These are phyloP conservation scores for Kodamaea nitidulidarum DNA, from an alignment of 805 yeast genomes.

Conservation along the genomic window DNA sequence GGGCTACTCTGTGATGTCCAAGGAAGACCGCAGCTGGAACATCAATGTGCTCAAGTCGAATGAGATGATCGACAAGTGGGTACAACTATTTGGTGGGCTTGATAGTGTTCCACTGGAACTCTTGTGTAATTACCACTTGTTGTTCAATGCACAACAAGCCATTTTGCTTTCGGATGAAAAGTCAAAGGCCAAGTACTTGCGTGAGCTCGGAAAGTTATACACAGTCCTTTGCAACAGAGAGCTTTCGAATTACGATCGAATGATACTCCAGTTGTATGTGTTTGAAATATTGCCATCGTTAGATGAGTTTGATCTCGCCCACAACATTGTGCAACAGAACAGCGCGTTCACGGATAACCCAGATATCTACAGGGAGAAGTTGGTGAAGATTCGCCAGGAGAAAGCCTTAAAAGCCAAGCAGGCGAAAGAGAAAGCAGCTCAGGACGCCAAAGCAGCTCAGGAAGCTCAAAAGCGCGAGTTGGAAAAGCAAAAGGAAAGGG, in stretches of 20 bases:
- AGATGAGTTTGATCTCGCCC: conserved; percentile 27
- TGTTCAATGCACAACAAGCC: conserved; percentile 25
- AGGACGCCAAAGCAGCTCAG: conserved; percentile 14
- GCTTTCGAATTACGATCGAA: conserved; percentile 14
- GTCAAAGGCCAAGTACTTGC: conserved; percentile 9
- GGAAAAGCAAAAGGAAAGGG: conserved; percentile 12
- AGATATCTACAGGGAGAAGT: conserved; percentile 6
- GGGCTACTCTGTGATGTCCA: not conserved
- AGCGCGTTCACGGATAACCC: conserved; percentile 13
- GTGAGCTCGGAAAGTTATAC: conserved; percentile 7
- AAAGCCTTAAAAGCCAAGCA: conserved; percentile 11
- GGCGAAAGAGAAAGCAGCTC: conserved; percentile 19
- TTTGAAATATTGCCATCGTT: conserved; percentile 33
- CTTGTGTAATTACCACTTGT: conserved; percentile 29
- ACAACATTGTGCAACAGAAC: conserved; percentile 22
- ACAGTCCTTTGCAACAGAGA: conserved; percentile 3
- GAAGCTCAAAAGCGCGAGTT: conserved; percentile 21
- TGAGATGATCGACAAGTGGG: conserved; percentile 16
- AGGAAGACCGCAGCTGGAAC: conserved; percentile 10
- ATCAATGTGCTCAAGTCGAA: conserved; percentile 15
- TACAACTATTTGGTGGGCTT: conserved; percentile 17
- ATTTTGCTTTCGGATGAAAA: conserved; percentile 10
- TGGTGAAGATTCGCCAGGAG: conserved; percentile 14
- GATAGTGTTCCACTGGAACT: conserved; percentile 29
- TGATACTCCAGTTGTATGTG: conserved; percentile 30